Base-by-base conservation (phyloP, 257 asterid genomes). In the Solanum pinnatisectum region DNA sequence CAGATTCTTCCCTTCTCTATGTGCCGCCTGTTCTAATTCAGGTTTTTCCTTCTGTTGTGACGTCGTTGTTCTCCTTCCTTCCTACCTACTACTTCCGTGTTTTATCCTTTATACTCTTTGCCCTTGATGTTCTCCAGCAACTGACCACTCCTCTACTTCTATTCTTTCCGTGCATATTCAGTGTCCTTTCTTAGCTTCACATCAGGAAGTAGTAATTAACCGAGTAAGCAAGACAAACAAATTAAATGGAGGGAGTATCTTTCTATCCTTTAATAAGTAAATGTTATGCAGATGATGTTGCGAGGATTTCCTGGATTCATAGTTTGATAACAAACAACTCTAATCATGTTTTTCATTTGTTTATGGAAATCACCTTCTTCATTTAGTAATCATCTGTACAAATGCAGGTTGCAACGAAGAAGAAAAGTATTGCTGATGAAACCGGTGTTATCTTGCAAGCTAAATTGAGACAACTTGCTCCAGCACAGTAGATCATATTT, bases 361-460 rank as follows among this genome's bases (percentile, higher is more conserved):
- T 36, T 18, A 46, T 30, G 68, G 40, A 46, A 22, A 81, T 1
- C n/a, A 46, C 30, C 5, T 15, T 79, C 84, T 81, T 85, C 52
- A 52, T 49, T 40, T 87, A 85, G 77, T 89, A 65, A 79, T 46
- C 23, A 18, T 35, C 32, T 22, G n/a, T 37, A 5, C 73, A 74
- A 85, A 79, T 89, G 92, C 97, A 96, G 98, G 97, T 95, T 52
- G 95, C 98, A 4, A 73, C 96, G 9, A 94, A 94, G 91, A 94
- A 96, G 97, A 95, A 92, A 91, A 90, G 94, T 85, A 90, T 95
- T 89, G 97, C 97, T 39, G 98, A 95, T 87, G 99, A 96, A 89
- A 94, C 93, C 20, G 96, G 96, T 60, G 91, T 93, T 59, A 92
- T 94, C 83, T 92, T 96, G 90, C 98, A 94, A 91, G 97, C 96